phyloP scores from a whole-genome alignment of 1,139 yeast genomes.

The Diutina sp. region DNA sequence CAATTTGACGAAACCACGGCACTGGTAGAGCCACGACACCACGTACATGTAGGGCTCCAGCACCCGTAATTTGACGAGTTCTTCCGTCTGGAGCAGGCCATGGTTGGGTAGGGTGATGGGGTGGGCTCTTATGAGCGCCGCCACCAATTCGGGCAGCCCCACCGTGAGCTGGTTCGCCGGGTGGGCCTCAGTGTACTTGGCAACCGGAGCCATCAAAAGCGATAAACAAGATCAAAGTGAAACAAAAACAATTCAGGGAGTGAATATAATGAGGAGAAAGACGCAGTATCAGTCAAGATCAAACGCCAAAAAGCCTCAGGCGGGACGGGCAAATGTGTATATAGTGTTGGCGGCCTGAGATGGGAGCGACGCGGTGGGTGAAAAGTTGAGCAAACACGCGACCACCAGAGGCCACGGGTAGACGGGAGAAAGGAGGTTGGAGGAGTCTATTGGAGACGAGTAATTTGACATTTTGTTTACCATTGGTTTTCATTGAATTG shows the following conservation, averaged over 20 bases:
- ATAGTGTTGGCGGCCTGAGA: too few relatives aligned
- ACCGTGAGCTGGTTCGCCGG: conserved; percentile 13
- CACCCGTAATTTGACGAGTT: conserved; percentile 12
- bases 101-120: conserved; percentile 18
- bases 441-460: too few relatives aligned
- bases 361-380: too few relatives aligned
- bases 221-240: neutral
- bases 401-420: too few relatives aligned
- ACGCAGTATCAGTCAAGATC: too few relatives aligned
- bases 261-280: neutral
- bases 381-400: too few relatives aligned
- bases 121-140: conserved; percentile 14
- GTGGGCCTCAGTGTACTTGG: conserved; percentile 7
- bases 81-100: conserved; percentile 4
- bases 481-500: too few relatives aligned
- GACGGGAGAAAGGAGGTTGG: too few relatives aligned
- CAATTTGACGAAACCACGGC: conserved; percentile 30
- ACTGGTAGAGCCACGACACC: conserved; percentile 37
- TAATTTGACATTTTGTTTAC: too few relatives aligned
- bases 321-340: too few relatives aligned
- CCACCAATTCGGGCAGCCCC: conserved; percentile 17
- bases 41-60: conserved; percentile 29
- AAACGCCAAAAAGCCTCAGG: too few relatives aligned
- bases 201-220: neutral
- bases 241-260: neutral